Evolutionary conservation across 2,329 filamentous ascomycete species (phyloP), one percentile per base, ranked within the genome.

Genomic region (Fusarium udum): DNA sequence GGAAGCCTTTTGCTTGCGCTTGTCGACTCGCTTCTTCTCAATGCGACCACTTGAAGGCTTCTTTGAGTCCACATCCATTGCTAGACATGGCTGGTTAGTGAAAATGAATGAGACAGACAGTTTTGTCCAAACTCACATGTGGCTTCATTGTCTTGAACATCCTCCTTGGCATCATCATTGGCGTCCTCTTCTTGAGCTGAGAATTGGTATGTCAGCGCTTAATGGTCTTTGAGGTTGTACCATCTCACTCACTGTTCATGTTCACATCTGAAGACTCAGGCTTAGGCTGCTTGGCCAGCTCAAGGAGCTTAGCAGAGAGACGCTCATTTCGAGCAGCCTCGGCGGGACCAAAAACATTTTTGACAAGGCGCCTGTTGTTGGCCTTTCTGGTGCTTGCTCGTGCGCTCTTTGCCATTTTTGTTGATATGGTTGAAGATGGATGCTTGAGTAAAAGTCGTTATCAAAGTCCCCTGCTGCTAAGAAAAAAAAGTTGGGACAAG

Each of bases 371-470:
- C 76, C 89, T 88, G 85, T 95, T 94, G 86, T 98, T 98, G 79
- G 88, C 87, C 86, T 98, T 98, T 78, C 87, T 90, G 75, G 89
- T 87, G 81, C 92, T 97, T 74, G 95, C 90, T 81, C 95, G 89
- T 69, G 93, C 87, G 80, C 93, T 93, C 82, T 97, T 98, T 31
- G 95, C 95, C 95, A 98, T 98, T 77, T 64, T 63, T 88, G 80
- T 61, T 48, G 59, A 62, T 31, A 61, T 71, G 58, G 49, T 61
- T 68, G 69, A 59, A 61, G 48, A 61, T 58, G 58, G 48, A 55
- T 49, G 43, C 20, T 66, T 56, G 58, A 46, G 55, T 58, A 46
- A 68, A 68, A 60, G 68, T 63, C 48, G 58, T 71, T 75, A 72
- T 77, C 51, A 55, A 65, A 40, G 57, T 69, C 26, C 26, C 57